phyloP scores from a whole-genome alignment of 2,329 filamentous ascomycete species.

The Alternaria viburni region DNA sequence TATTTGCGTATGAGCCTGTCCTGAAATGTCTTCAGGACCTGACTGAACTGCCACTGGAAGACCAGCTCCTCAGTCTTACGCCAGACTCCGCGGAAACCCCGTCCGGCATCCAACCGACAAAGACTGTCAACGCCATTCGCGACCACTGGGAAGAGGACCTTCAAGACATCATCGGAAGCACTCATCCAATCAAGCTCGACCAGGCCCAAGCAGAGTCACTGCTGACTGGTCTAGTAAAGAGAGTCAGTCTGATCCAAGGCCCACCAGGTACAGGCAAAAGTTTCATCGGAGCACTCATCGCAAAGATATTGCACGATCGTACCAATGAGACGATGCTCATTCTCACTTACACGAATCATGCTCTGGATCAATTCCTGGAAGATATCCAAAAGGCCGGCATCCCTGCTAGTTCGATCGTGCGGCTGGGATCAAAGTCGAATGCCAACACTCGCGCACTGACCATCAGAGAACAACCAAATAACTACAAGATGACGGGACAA shows the following conservation, averaged over 20 bases:
- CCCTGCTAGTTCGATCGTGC: constrained; percentile 57
- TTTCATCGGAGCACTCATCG: constrained; percentile 68
- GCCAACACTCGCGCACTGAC: constrained; percentile 56
- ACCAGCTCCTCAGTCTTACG: constrained; percentile 55
- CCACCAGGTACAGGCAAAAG: constrained; percentile 82
- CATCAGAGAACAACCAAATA: constrained; percentile 52
- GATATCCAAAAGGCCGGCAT: constrained; percentile 69
- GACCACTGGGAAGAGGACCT: constrained; percentile 23
- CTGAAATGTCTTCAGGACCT: constrained; percentile 65
- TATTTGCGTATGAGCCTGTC: constrained; percentile 74
- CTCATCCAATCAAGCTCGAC: constrained; percentile 52
- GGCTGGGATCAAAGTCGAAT: constrained; percentile 68
- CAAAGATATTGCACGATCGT: constrained; percentile 61
- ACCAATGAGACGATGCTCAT: constrained; percentile 65
- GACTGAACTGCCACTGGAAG: constrained; percentile 61
- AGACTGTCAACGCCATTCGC: constrained; percentile 33
- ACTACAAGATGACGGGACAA: constrained; percentile 39
- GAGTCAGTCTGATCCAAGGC: constrained; percentile 70
- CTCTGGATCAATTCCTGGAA: constrained; percentile 59
- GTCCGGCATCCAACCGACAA: constrained; percentile 31
- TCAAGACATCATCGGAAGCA: constrained; percentile 23
- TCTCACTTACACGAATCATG: constrained; percentile 69
- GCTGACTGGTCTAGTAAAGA: constrained; percentile 58
- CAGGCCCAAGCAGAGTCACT: constrained; percentile 65
- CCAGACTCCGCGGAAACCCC: constrained; percentile 20